Conservation (phyloP, 768 basidiomycete species). For the Mycena chlorophos region DNA sequence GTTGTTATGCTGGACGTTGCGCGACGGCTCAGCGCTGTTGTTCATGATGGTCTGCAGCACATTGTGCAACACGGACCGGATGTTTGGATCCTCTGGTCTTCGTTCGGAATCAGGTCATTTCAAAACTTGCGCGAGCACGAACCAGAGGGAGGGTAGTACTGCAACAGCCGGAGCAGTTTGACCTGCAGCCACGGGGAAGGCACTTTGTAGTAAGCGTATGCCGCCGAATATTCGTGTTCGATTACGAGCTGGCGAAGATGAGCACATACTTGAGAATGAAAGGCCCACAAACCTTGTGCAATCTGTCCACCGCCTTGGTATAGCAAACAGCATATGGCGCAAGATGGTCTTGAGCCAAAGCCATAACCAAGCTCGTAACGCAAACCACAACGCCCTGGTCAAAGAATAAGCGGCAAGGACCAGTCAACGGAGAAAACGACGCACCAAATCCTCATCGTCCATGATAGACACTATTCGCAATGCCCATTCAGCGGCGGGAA, state of each 20-base stretch:
- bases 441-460: conserved; percentile 87
- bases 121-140: conserved; percentile 24
- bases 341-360: conserved; percentile 90
- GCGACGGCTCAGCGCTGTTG: conserved; percentile 84
- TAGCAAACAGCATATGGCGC: conserved; percentile 92
- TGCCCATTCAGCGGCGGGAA: conserved; percentile 95
- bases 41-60: conserved; percentile 90
- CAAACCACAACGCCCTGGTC: conserved; percentile 89
- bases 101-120: conserved; percentile 2
- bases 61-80: conserved; percentile 73
- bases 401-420: conserved; percentile 8
- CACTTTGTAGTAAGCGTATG: conserved; percentile 97
- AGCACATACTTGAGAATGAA: conserved; percentile 3
- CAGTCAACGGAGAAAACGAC: conserved; percentile 12
- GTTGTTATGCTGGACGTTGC: conserved; percentile 98
- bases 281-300: conserved; percentile 66
- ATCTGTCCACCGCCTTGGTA: conserved; percentile 88
- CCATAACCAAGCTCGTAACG: conserved; percentile 90
- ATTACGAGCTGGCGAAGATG: conserved; percentile 68
- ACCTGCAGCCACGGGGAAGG: conserved; percentile 98
- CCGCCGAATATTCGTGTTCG: conserved; percentile 82
- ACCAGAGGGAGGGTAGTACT: conserved; percentile 97
- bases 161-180: conserved; percentile 86
- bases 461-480: conserved; percentile 91
- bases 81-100: conserved; percentile 75